Base-by-base conservation (phyloP, 2,329 filamentous ascomycete species). In the Karstenula rhodostoma region DNA sequence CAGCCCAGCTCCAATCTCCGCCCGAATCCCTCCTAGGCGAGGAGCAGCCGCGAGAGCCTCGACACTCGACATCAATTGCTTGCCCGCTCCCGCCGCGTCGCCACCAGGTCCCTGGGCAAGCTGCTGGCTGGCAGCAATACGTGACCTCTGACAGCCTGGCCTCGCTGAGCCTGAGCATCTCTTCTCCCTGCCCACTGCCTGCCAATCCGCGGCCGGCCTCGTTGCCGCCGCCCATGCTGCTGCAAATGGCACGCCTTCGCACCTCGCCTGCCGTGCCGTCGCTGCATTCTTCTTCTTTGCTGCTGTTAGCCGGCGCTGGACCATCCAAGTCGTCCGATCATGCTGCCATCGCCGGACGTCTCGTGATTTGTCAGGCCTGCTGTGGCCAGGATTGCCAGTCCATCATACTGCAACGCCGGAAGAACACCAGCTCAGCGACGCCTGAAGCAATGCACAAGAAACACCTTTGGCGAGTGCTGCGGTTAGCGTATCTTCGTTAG, bases 81-180 rank as follows among this genome's bases (percentile, higher is more conserved):
- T n/a, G n/a, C n/a, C n/a, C 33, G 27, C 27, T 29, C 27, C 8
- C 27, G 19, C 54, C 4, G 44, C 19, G 32, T 37, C 42, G 27
- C 42, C 33, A 27, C 37, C 57, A 44, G 29, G 54, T 50, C 57
- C 40, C 56, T 58, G 56, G 22, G 48, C 59, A 52, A 53, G 40
- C 42, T 37, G 48, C 59, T 49, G 49, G 40, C 42, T 37, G 47
- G 47, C 19, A 56, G 52, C 17, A 56, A 59, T 37, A 19, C 49
- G 37, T 48, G 58, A 63, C 57, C 60, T 62, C 57, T 67, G 65
- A 59, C 61, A 60, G 63, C 59, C 58, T 51, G 56, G 37, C 61
- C 54, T 33, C 5, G 10, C 29, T 33, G 29, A 33, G 29, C 10
- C 29, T 33, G 61, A 62, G 51, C 59, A 61, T 56, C 66, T 67